These are phyloP conservation scores for Zymoseptoria brevis DNA, from an alignment of 2,329 filamentous ascomycete species.

Conservation along the genomic window DNA sequence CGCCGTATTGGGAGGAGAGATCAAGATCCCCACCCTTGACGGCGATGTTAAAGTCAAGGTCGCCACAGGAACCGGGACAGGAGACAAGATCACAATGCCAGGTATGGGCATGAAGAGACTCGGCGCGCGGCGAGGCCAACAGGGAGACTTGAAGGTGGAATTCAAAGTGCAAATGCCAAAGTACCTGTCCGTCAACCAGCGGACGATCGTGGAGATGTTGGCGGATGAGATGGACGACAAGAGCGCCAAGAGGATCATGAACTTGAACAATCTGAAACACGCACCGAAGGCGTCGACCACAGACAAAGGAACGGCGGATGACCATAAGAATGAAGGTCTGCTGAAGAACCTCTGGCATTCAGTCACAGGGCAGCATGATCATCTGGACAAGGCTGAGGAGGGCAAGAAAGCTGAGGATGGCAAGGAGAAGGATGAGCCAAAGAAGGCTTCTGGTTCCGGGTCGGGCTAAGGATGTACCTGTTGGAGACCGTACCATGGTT, in stretches of 20 bases:
- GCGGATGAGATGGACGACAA: slow-evolving; percentile 94
- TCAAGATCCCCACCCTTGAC: slow-evolving; percentile 81
- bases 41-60: slow-evolving; percentile 87
- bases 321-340: slow-evolving; percentile 78
- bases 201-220: slow-evolving; percentile 88
- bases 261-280: slow-evolving; percentile 43
- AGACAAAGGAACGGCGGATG: slow-evolving; percentile 26
- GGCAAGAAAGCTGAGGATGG: slow-evolving; percentile 17
- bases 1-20: slow-evolving; percentile 82
- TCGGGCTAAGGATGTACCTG: slow-evolving; percentile 12
- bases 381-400: slow-evolving; percentile 12
- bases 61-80: slow-evolving; percentile 81
- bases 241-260: slow-evolving; percentile 87
- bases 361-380: slow-evolving; percentile 62
- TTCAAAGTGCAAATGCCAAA: slow-evolving; percentile 95
- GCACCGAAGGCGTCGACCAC: slow-evolving; percentile 48
- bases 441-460: slow-evolving; percentile 32
- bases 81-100: slow-evolving; percentile 78
- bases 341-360: slow-evolving; percentile 91
- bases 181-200: slow-evolving; percentile 82
- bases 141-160: slow-evolving; percentile 83
- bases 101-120: slow-evolving; percentile 95
- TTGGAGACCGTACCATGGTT: neutral
- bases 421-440: slow-evolving; percentile 23
- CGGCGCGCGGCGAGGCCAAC: slow-evolving; percentile 53